Evolutionary conservation across 805 yeast genomes (phyloP).

Genomic region (Tetrapisispora nanseiensis): DNA sequence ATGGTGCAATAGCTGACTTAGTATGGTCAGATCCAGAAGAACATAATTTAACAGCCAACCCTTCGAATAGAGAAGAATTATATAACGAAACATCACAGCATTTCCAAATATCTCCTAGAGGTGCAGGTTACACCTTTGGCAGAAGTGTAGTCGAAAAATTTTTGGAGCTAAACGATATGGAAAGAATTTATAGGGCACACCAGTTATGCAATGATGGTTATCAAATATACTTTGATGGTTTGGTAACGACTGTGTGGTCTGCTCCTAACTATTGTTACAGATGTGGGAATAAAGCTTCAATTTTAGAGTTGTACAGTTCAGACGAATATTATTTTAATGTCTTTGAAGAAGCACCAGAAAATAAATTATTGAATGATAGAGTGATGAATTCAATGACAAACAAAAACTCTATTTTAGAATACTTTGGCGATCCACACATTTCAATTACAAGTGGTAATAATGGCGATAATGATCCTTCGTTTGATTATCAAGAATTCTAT

Average conservation of each 20-base stretch:
- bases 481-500: neutral
- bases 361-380: slow-evolving; percentile 32
- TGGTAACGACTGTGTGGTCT: slow-evolving; percentile 94
- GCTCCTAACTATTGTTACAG: slow-evolving; percentile 97
- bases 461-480: slow-evolving; percentile 1
- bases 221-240: slow-evolving; percentile 82
- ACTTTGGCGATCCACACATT: slow-evolving; percentile 10
- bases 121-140: slow-evolving; percentile 97
- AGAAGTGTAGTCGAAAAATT: slow-evolving; percentile 82
- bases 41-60: slow-evolving; percentile 33
- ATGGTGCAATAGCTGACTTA: slow-evolving; percentile 98
- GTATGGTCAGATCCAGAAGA: slow-evolving; percentile 99
- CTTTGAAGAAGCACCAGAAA: slow-evolving; percentile 95
- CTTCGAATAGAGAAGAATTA: slow-evolving; percentile 26
- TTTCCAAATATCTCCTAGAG: slow-evolving; percentile 85
- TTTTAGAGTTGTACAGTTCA: slow-evolving; percentile 70
- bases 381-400: slow-evolving; percentile 8
- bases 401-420: slow-evolving; percentile 12
- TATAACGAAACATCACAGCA: slow-evolving; percentile 33
- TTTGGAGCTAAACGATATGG: slow-evolving; percentile 63
- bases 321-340: slow-evolving; percentile 75
- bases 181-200: slow-evolving; percentile 84
- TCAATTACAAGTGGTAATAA: neutral
- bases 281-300: slow-evolving; percentile 96
- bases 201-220: slow-evolving; percentile 95